Conservation (phyloP, 1,284 basidiomycete genomes). For the Tilletia caries region DNA sequence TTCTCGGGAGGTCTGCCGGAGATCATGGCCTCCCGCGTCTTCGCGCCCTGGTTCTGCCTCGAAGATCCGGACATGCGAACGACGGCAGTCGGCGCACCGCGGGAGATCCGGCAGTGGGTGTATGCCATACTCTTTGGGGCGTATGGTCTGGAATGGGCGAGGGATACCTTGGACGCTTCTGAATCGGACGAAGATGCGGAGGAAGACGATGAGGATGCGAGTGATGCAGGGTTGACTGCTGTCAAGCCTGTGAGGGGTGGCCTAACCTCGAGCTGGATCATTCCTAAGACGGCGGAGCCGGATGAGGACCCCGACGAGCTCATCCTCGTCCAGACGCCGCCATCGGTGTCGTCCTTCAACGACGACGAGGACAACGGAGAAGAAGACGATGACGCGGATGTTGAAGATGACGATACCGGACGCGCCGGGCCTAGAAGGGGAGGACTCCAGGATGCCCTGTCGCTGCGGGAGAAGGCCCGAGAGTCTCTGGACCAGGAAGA, state of each 20-base stretch:
- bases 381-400: conserved; percentile 19
- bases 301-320: conserved; percentile 40
- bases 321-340: conserved; percentile 36
- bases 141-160: conserved; percentile 44
- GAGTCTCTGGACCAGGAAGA: background rate
- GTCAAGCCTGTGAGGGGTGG: conserved; percentile 23
- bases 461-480: too few species aligned
- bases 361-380: conserved; percentile 21
- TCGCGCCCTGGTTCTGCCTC: conserved; percentile 21
- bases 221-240: background rate
- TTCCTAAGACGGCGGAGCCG: conserved; percentile 13
- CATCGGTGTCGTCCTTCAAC: conserved; percentile 29
- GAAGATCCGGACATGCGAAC: conserved; percentile 41
- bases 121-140: conserved; percentile 33
- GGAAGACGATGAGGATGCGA: conserved; percentile 16
- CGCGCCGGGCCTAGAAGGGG: too few species aligned
- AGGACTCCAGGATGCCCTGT: too few species aligned
- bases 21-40: conserved; percentile 26
- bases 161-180: conserved; percentile 29
- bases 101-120: conserved; percentile 30
- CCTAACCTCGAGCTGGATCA: conserved; percentile 21
- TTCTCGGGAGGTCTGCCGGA: conserved; percentile 29
- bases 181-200: background rate
- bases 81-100: conserved; percentile 27
- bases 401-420: too few species aligned